A percentile compares a stretch with the other conserved stretches of the same genome.
phyloP scores from a whole-genome alignment of 1,139 yeast genomes.

The Yamadazyma jaroonii region DNA sequence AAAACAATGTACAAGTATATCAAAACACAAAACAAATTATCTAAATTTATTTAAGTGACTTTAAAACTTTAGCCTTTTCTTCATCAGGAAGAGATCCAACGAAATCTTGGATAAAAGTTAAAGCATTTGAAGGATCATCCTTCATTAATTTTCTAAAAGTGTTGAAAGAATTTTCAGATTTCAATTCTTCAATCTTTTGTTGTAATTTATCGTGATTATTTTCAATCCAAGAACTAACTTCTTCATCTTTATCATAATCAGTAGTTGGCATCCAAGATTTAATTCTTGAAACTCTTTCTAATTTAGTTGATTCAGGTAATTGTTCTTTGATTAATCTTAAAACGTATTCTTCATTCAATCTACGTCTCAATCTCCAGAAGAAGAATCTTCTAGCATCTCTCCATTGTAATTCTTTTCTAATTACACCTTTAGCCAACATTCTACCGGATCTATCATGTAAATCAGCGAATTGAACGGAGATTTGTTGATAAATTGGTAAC shows the following conservation, averaged over 20 bases:
- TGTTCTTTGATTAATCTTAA: conserved; percentile 71
- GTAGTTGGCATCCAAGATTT: conserved; percentile 84
- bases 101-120: conserved; percentile 60
- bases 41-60: conserved; percentile 18
- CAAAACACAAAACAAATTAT: too few relatives aligned
- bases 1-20: background rate
- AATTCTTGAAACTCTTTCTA: conserved; percentile 82
- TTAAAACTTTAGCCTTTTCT: conserved; percentile 54
- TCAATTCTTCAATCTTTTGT: conserved; percentile 60
- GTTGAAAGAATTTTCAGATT: conserved; percentile 61
- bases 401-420: conserved; percentile 85
- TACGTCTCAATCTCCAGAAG: conserved; percentile 98
- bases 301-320: conserved; percentile 58
- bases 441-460: conserved; percentile 97
- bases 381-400: conserved; percentile 85
- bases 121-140: conserved; percentile 52
- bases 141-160: conserved; percentile 59
- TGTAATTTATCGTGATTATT: conserved; percentile 66
- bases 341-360: conserved; percentile 89
- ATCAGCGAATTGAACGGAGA: conserved; percentile 95
- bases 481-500: conserved; percentile 86
- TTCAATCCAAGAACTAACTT: conserved; percentile 85
- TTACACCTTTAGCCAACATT: conserved; percentile 93
- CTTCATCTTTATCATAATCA: conserved; percentile 70
- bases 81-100: conserved; percentile 56